These are phyloP conservation scores for Tuber calosporum DNA, from an alignment of 495 filamentous ascomycete genomes.

Conservation along the genomic window DNA sequence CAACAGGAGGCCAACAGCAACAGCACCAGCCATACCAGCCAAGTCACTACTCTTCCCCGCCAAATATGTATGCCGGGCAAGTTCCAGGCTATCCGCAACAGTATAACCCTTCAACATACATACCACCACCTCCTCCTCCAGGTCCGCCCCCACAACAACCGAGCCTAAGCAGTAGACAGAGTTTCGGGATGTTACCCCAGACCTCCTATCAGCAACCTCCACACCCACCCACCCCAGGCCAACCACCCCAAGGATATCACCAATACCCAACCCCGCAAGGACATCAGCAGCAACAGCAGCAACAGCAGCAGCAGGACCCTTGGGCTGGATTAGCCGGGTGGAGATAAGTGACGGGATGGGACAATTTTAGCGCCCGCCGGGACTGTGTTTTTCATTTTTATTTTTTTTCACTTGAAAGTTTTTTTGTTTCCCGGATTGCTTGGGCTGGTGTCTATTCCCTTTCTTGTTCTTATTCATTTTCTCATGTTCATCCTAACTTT, in stretches of 20 bases:
- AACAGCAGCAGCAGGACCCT: constrained; percentile 32
- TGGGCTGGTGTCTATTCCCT: constrained; percentile 35
- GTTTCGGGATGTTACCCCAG: constrained; percentile 33
- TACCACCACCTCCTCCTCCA: constrained; percentile 84
- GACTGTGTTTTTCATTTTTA: neutral
- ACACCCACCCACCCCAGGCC: constrained; percentile 25
- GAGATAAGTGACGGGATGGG: constrained; percentile 23
- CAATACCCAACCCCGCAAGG: constrained; percentile 14
- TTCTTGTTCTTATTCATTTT: constrained; percentile 13
- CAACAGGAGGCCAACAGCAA: constrained; percentile 43
- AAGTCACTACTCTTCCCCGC: constrained; percentile 35
- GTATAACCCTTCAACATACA: constrained; percentile 68
- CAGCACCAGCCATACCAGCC: constrained; percentile 43
- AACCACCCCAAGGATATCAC: constrained; percentile 21
- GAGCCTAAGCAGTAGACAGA: constrained; percentile 43
- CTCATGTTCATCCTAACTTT: constrained; percentile 4
- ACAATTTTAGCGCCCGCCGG: constrained; percentile 11
- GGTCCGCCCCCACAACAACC: constrained; percentile 62
- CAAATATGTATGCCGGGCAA: constrained; percentile 34
- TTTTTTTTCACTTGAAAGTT: constrained; percentile 17
- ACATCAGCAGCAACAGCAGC: constrained; percentile 23
- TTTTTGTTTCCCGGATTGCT: constrained; percentile 34
- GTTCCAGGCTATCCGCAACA: constrained; percentile 39
- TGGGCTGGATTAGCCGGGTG: constrained; percentile 34
- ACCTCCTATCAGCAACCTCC: constrained; percentile 30